phyloP scores from a whole-genome alignment of 768 basidiomycete genomes.

The Tylopilus sp. region DNA sequence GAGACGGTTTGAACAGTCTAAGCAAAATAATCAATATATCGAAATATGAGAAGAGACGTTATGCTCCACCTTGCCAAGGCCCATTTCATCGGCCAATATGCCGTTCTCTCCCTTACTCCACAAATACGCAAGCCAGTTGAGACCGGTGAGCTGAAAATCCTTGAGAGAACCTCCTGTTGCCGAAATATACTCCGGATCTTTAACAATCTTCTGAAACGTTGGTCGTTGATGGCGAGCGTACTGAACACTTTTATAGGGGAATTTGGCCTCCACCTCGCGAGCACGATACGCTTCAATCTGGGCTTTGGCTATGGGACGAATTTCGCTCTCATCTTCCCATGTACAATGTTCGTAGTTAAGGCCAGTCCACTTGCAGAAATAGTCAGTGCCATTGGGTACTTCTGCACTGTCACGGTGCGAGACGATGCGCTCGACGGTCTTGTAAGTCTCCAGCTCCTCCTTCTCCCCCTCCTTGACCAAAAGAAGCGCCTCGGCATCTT shows the following conservation, averaged over 20 bases:
- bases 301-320: slow-evolving; percentile 70
- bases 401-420: slow-evolving; percentile 65
- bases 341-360: slow-evolving; percentile 94
- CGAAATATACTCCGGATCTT: slow-evolving; percentile 84
- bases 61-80: slow-evolving; percentile 79
- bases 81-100: slow-evolving; percentile 99
- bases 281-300: slow-evolving; percentile 77
- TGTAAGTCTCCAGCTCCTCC: slow-evolving; percentile 88
- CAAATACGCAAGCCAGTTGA: slow-evolving; percentile 98
- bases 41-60: not conserved
- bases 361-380: slow-evolving; percentile 96
- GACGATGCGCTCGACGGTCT: slow-evolving; percentile 89
- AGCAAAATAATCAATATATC: slow-evolving; percentile 10
- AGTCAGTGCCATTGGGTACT: slow-evolving; percentile 56
- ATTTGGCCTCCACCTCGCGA: slow-evolving; percentile 73
- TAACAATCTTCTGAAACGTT: slow-evolving; percentile 73
- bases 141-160: slow-evolving; percentile 96
- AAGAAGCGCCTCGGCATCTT: slow-evolving; percentile 86
- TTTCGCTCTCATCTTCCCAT: slow-evolving; percentile 86
- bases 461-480: slow-evolving; percentile 89
- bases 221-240: slow-evolving; percentile 73
- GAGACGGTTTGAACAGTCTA: slow-evolving; percentile 95
- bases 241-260: slow-evolving; percentile 78
- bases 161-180: slow-evolving; percentile 83
- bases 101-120: slow-evolving; percentile 96